Base-by-base conservation (phyloP, 495 filamentous ascomycete species). In the Podospora fimiseda region DNA sequence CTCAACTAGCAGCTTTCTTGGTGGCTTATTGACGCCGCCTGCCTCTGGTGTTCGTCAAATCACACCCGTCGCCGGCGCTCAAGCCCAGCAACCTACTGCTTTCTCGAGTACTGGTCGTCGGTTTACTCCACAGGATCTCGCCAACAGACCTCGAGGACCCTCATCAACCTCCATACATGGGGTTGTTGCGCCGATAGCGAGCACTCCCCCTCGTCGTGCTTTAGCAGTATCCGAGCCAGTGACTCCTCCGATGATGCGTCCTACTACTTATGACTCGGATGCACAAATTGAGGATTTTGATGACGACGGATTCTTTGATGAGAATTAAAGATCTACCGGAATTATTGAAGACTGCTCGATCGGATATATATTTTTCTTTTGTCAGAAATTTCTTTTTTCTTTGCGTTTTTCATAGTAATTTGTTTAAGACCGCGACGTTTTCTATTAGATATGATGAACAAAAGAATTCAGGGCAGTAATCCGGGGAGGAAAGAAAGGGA, bases 21-120 rank as follows among this genome's bases (percentile, higher is more conserved):
- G 88, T 0, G 89, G 90, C 2, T 81, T 95, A 14, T 68, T 95
- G 71, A 95, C 90, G 3, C 89, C 90, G 15, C 90, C 89, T 11
- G 78, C 83, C 24, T 86, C 86, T 7, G 79, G 83, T 45, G 64
- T 83, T 30, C 80, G 85, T 9, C 77, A 79, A 36, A 79, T 77
- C 6, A 75, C 81, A 22, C 71, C 80, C 40, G 57, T 65, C 9
- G 68, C 80, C 40, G 57, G 64, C 9, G 68, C 60, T 27, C 59
- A 39, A 37, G 46, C 61, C 43, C 45, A 49, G 39, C 76, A 77
- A 23, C 72, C 80, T 18, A 75, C 75, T 7, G 76, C 76, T 6
- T 77, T 81, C 20, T 67, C 70, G 5, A 74, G 55, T 57, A 81
- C 75, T 3, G 78, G 78, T 13, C 73, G 74, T 24, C 68, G 76